Evolutionary conservation across 1,284 basidiomycete species (phyloP), one percentile per base, ranked within the genome.

Genomic region (Cutaneotrichosporon sp.): DNA sequence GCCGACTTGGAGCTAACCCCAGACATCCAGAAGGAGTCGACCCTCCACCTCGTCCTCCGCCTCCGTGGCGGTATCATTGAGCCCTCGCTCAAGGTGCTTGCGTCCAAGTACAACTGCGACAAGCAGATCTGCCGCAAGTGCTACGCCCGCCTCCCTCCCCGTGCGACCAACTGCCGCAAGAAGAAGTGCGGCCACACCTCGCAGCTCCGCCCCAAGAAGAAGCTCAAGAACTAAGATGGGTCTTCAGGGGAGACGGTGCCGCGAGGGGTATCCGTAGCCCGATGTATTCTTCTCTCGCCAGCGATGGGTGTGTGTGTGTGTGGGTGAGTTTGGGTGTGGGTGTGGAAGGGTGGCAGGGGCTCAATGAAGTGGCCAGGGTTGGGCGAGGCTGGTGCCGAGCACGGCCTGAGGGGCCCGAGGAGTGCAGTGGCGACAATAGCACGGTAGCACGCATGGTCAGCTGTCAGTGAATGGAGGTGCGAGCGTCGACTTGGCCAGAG

Each of bases 81-180:
- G 85, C 96, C 96, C 71, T 97, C 96, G 74, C 85, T 99, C 79
- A 97, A 97, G 84, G 92, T 94, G 62, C 88, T 98, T 70, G 96
- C 96, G 67, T 86, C 88, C 80, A 97, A 96, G 83, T 95, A 95
- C 87, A 97, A 97, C 81, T 94, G 92, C 82, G 92, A 94, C 83
- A 94, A 95, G 86, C 90, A 94, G 81, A 97, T 98, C 79, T 99
- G 96, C 88, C 94, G 96, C 83, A 98, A 98, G 84, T 98, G 97
- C 86, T 99, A 99, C 84, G 96, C 96, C 62, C 96, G 97, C 80
- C 94, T 98, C 74, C 95, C 96, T 73, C 95, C 94, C 64, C 93
- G 96, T 84, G 96, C 96, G 55, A 97, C 94, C 85, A 98, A 98
- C 88, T 99, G 96, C 89, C 75, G 79, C 70, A 81, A 82, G 79